Evolutionary conservation across 768 basidiomycete genomes (phyloP), one percentile per base, ranked within the genome.

Genomic region (Cystofilobasidium ferigula): DNA sequence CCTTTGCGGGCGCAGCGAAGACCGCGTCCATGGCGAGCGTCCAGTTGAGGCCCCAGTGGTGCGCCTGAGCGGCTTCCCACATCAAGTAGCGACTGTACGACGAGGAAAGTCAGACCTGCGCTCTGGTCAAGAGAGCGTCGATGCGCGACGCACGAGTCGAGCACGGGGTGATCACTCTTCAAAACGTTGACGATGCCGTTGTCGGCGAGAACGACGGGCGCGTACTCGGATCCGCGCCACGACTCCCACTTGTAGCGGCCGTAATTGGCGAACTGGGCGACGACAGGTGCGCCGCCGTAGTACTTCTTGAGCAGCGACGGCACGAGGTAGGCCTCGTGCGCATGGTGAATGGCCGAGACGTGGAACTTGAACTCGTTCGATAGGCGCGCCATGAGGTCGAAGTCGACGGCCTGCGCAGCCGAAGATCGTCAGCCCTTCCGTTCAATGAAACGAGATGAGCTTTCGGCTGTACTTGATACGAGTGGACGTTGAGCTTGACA

Each of bases 11-110:
- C 12, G 83, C 85, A 0, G 83, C 81, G 0, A 83, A 89, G 28
- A 67, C 60, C 13, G 65, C 40, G 13, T 84, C 79, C 13, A 91
- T 77, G 0, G 88, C 86, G 22, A 85, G 78, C 63, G 84, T 80
- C 26, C 78, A 74, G 24, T 83, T 77, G 24, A 89, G 75, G 32
- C 88, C 88, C 71, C 84, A 88, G 72, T 83, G 84, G 71, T 62
- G 54, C 8, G 85, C 86, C 75, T 88, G 87, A 71, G 89, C 87
- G 5, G 89, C 89, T 74, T 93, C 89, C 70, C 84, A 87, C 26
- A 89, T 72, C 14, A 94, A 80, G 76, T 86, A 85, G 3, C 89
- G 83, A 7, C 51, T 54, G 51, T 4, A 32, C 8, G 48, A 16
- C n/a, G n/a, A n/a, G n/a, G n/a, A n/a, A 20, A 48, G 47, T 24